Percentiles rank a stretch among this genome's conserved stretches.
Evolutionary conservation across 2,329 filamentous ascomycete species (phyloP).

Genomic region (Sordariomycetes sp.): DNA sequence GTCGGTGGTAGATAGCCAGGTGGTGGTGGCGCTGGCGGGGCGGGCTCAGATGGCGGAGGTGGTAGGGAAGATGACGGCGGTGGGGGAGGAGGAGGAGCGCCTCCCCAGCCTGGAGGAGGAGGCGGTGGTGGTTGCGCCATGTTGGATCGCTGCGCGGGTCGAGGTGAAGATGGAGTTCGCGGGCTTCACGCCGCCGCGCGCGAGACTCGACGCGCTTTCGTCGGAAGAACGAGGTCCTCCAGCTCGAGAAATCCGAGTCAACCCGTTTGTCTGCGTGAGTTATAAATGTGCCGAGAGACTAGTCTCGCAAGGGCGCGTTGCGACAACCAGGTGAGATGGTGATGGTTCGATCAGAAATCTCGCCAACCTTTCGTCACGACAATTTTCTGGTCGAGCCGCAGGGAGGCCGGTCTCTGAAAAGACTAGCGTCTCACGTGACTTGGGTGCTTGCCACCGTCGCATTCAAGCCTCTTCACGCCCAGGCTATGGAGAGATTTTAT

Average conservation of each 20-base stretch:
- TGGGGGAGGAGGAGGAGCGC: constrained; percentile 45
- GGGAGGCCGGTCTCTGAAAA: constrained; percentile 9
- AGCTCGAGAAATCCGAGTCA: too few species aligned
- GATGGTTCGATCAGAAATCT: constrained; percentile 4
- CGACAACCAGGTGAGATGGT: constrained; percentile 18
- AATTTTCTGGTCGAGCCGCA: constrained; percentile 22
- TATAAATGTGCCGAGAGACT: too few species aligned
- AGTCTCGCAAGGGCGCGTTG: constrained; percentile 16
- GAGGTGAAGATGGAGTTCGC: constrained; percentile 9
- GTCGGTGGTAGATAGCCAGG: constrained; percentile 74
- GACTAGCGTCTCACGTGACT: constrained; percentile 15
- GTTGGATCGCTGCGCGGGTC: constrained; percentile 18
- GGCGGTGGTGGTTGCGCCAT: constrained; percentile 49
- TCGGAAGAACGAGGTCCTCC: too few species aligned
- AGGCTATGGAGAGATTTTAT: background rate
- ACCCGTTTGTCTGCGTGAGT: too few species aligned
- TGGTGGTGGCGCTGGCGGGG: constrained; percentile 63
- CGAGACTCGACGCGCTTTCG: constrained; percentile 19
- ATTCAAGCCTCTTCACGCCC: background rate
- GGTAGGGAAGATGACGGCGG: constrained; percentile 47
- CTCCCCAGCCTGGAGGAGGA: constrained; percentile 49
- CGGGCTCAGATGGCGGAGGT: constrained; percentile 43
- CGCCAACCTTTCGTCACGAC: constrained; percentile 12
- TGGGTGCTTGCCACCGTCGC: background rate
- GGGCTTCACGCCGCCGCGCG: constrained; percentile 25